Conservation (phyloP, 1,284 basidiomycete genomes). For the Ceratobasidium sp. region DNA sequence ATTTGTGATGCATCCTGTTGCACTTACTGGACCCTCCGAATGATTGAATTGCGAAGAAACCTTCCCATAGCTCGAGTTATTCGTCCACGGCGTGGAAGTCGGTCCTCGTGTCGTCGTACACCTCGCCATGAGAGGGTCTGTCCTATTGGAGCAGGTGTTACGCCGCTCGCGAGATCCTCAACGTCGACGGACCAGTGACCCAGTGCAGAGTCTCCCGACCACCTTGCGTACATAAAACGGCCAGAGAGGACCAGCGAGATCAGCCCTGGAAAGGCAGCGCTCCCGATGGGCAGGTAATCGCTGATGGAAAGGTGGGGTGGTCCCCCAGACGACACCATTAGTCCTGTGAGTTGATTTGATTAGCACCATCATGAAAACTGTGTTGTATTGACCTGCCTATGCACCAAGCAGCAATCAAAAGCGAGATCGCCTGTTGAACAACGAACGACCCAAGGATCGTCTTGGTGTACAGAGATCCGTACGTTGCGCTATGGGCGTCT, state of each 20-base stretch:
- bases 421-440: constrained; percentile 7
- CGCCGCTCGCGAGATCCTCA: not conserved
- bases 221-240: not conserved
- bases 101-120: not conserved
- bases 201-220: not conserved
- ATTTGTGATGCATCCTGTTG: too few species aligned
- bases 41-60: not conserved
- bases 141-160: not conserved
- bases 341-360: not conserved
- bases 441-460: constrained; percentile 13
- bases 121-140: not conserved
- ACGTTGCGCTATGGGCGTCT: not conserved
- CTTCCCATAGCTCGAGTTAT: not conserved
- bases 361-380: too few species aligned
- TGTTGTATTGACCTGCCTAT: not conserved
- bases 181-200: not conserved
- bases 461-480: not conserved
- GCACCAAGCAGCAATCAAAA: not conserved
- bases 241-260: not conserved
- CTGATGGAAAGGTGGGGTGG: too few species aligned
- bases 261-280: not conserved
- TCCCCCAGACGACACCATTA: too few species aligned
- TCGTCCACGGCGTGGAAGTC: not conserved
- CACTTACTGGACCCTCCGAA: constrained; percentile 7
- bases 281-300: too few species aligned